Base-by-base conservation (phyloP, 1,284 basidiomycete species). In the Agroathelia rolfsii region DNA sequence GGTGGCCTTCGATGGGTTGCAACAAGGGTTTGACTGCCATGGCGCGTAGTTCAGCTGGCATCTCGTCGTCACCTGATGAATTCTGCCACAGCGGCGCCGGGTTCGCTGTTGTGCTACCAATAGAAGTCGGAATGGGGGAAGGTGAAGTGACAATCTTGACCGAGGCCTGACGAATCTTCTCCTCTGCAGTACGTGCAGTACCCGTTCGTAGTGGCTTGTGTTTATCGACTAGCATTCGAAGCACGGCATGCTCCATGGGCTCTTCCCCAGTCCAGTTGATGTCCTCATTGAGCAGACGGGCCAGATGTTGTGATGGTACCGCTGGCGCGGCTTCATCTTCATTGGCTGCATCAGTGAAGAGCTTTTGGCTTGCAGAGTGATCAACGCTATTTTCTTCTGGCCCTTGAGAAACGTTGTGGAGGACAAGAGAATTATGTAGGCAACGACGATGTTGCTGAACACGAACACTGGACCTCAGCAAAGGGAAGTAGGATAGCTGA, bases 181-280 rank as follows among this genome's bases (percentile, higher is more conserved):
- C 67, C 37, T 89, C 84, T 6, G 84, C 79, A 3, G 73, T 66
- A 40, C 66, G 59, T 20, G 84, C 66, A n/a, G 58, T 49, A 5
- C 73, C 75, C 8, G 62, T 70, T 9, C 82, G 68, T 18, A 85
- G 56, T 4, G 85, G 83, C 55, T 83, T 86, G 59, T 88, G 76
- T 46, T 85, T 85, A 60, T 89, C 85, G 24, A 87, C 67, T 3
- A 89, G 69, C 86, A 90, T 89, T 15, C 84, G 71, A 13, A 89
- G 62, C 0, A 88, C 81, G 0, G 79, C 69, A 57, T 87, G 81
- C 37, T 73, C 61, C 3, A 74, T 62, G 2, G 66, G 62, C 53
- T 88, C 85, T 10, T 88, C 82, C 1, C 83, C 84, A 2, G 69
- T 72, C 86, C 83, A 88, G 47, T 79, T 76, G 44, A 68, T 59